Base-by-base conservation (phyloP, 805 yeast species). In the Yarrowia keelungensis region DNA sequence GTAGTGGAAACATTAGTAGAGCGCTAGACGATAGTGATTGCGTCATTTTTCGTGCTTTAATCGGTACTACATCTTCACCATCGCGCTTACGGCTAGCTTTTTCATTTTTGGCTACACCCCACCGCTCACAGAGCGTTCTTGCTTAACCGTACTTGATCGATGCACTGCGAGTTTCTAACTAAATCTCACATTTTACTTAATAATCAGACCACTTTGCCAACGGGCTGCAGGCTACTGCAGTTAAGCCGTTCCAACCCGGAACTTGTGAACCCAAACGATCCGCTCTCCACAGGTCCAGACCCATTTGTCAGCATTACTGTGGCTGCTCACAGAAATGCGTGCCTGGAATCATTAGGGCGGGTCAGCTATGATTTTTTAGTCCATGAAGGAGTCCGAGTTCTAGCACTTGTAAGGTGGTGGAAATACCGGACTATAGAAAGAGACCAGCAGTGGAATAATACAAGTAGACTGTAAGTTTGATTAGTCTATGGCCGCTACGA, bases 141-240 rank as follows among this genome's bases (percentile, higher is more conserved):
- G 16, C 35, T 22, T 22, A 32, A n/a, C 42, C 26, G 26, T 36
- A 36, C 43, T 53, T 53, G 43, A 51, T 51, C 43, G 16, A 53
- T 35, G 58, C 58, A 38, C 35, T 3, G 8, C 5, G 14, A 15
- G 36, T 12, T n/a, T 12, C 8, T 14, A 53, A 53, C 58, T 38
- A 53, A 53, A 19, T 0, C 19, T 11, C 32, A 15, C 16, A 5
- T 4, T 0, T 38, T 53, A 16, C 58, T 53, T 53, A 11, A 38
- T 12, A 38, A 53, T 53, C 58, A 53, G 58, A 38, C 58, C 58
- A 53, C 58, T 19, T 19, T 35, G 19, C 16, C 58, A 53, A 53
- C 58, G 58, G 58, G 58, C 58, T 53, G 58, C 58, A 38, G 35
- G 26, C 58, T 53, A 53, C 58, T 53, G 58, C 58, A 53, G 43